phyloP scores from a whole-genome alignment of 2,329 filamentous ascomycete species.

The Tolypocladium endophyticum region DNA sequence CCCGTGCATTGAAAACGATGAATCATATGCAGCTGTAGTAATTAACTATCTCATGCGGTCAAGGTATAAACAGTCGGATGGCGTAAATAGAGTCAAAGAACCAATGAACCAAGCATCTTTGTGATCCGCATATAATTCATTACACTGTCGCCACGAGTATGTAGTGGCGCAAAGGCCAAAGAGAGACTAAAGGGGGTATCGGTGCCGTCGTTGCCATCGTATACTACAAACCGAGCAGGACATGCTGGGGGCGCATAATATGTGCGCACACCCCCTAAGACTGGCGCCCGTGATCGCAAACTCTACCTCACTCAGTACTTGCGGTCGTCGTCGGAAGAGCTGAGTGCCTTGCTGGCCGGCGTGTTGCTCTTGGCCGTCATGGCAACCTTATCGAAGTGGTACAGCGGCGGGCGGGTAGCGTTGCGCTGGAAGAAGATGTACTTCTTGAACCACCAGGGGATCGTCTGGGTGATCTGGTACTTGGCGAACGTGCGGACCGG shows the following conservation, averaged over 20 bases:
- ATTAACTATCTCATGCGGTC: background rate
- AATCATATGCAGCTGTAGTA: background rate
- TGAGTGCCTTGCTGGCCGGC: background rate
- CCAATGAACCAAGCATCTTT: background rate
- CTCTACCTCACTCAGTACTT: background rate
- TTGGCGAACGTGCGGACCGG: conserved; percentile 29
- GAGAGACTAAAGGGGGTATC: background rate
- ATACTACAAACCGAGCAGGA: background rate
- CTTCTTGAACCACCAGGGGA: conserved; percentile 21
- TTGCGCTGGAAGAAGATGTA: conserved; percentile 20
- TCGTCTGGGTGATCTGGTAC: conserved; percentile 22
- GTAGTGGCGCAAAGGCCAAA: background rate
- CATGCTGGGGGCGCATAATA: background rate
- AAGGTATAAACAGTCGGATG: background rate
- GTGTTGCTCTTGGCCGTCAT: background rate
- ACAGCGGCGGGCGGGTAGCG: conserved; percentile 23
- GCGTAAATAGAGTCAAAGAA: background rate
- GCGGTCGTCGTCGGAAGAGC: background rate
- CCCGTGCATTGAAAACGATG: background rate
- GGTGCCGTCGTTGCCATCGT: background rate
- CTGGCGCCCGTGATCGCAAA: background rate
- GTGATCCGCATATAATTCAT: background rate
- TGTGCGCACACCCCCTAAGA: background rate
- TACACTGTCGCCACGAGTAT: background rate
- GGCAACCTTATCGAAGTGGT: conserved; percentile 21